Evolutionary conservation across 495 filamentous ascomycete species (phyloP).

Genomic region (Neurospora sp.): DNA sequence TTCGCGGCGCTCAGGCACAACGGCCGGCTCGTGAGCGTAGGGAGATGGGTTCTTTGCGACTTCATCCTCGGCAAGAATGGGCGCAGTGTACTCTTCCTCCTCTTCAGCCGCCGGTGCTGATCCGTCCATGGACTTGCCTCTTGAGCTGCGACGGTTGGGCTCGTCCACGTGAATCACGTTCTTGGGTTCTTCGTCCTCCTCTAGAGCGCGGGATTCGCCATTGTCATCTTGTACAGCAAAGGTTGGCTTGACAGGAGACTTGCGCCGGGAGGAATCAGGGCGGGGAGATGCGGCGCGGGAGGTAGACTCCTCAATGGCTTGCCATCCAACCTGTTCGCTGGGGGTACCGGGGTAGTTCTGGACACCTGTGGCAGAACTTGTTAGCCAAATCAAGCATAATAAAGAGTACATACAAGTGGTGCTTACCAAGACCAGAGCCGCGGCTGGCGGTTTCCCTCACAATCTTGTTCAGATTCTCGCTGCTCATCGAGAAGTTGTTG

Average conservation of each 20-base stretch:
- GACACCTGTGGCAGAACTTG: constrained; percentile 24
- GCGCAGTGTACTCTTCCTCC: constrained; percentile 46
- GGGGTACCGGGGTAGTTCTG: constrained; percentile 52
- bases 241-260: constrained; percentile 14
- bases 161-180: constrained; percentile 67
- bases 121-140: constrained; percentile 47
- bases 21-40: constrained; percentile 49
- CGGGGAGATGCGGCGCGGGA: constrained; percentile 59
- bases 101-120: constrained; percentile 24
- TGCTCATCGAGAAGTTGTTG: constrained; percentile 80
- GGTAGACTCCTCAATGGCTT: constrained; percentile 68
- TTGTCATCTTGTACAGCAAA: constrained; percentile 15
- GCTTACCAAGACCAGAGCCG: constrained; percentile 56
- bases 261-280: constrained; percentile 35
- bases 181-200: constrained; percentile 20
- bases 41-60: constrained; percentile 61
- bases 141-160: constrained; percentile 51
- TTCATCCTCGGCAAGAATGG: constrained; percentile 89
- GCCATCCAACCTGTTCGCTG: constrained; percentile 69
- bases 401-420: not conserved
- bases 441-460: constrained; percentile 60
- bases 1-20: constrained; percentile 55
- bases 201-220: constrained; percentile 30
- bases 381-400: constrained; percentile 16
- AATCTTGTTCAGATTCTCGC: constrained; percentile 83